These are phyloP conservation scores for Cronartium ribicola DNA, from an alignment of 1,284 basidiomycete genomes.

Conservation along the genomic window DNA sequence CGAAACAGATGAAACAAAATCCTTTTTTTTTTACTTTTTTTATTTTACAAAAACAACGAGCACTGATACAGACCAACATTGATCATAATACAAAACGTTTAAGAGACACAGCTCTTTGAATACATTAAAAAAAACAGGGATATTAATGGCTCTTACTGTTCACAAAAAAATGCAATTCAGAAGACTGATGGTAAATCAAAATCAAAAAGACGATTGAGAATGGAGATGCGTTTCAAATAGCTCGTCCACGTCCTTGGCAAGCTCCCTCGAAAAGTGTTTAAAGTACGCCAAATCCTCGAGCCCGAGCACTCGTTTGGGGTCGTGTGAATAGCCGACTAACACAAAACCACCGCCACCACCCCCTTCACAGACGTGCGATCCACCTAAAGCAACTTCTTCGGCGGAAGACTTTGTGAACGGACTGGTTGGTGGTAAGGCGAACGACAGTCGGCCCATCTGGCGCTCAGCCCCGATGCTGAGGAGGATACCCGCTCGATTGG, in stretches of 20 bases:
- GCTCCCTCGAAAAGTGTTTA: neutral
- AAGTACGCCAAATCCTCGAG: neutral
- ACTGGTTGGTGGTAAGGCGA: neutral
- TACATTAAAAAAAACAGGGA: too few relatives aligned
- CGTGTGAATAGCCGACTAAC: neutral
- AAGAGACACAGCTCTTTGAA: too few relatives aligned
- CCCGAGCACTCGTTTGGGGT: neutral
- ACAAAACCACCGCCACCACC: neutral
- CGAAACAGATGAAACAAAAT: too few relatives aligned
- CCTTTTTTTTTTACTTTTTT: too few relatives aligned
- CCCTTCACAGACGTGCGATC: neutral
- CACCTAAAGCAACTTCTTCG: neutral
- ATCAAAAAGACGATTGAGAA: neutral
- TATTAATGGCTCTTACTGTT: too few relatives aligned
- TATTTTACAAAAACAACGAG: too few relatives aligned
- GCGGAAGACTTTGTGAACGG: too few relatives aligned
- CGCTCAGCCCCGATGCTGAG: neutral
- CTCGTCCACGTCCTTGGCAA: neutral
- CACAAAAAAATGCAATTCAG: too few relatives aligned
- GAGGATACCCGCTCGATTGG: neutral
- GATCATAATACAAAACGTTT: too few relatives aligned
- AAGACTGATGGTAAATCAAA: too few relatives aligned
- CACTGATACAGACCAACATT: too few relatives aligned
- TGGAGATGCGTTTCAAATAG: neutral
- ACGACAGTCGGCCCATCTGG: neutral